A percentile compares a stretch with the other conserved stretches of the same genome.
Evolutionary conservation across 345 rosid genomes (phyloP).

Genomic region (Melaleuca quinquenervia): DNA sequence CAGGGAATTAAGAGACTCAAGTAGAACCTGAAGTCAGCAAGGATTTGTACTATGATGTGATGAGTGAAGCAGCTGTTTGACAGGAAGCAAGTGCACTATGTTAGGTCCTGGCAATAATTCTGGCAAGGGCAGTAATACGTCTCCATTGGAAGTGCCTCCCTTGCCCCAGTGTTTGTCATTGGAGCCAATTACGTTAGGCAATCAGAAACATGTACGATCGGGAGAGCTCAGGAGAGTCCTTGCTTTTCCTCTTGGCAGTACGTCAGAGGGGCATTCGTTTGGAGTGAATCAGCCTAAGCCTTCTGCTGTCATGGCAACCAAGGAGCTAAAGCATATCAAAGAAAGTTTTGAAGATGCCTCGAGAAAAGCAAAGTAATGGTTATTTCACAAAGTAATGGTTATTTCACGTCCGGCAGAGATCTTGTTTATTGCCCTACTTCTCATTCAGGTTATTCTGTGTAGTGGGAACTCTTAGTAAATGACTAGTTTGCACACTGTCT

Average conservation of each 20-base stretch:
- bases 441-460: background rate
- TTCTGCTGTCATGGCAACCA: slow-evolving; percentile 53
- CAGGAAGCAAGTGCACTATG: slow-evolving; percentile 26
- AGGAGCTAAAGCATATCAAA: slow-evolving; percentile 80
- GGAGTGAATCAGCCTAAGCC: slow-evolving; percentile 49
- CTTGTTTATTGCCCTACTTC: background rate
- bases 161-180: slow-evolving; percentile 53
- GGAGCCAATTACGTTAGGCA: slow-evolving; percentile 73
- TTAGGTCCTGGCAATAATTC: slow-evolving; percentile 43
- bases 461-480: background rate
- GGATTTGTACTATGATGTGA: background rate
- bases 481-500: background rate
- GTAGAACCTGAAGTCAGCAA: background rate
- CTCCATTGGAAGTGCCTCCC: slow-evolving; percentile 48
- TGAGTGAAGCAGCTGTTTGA: background rate
- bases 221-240: slow-evolving; percentile 77
- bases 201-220: slow-evolving; percentile 51
- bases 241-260: slow-evolving; percentile 48
- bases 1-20: background rate
- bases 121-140: slow-evolving; percentile 34
- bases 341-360: slow-evolving; percentile 78
- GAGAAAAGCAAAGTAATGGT: slow-evolving; percentile 60
- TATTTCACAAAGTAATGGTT: slow-evolving; percentile 24
- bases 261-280: slow-evolving; percentile 56
- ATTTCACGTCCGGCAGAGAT: background rate